These are phyloP conservation scores for Cynanchum wilfordii DNA, from an alignment of 257 asterid genomes.

Conservation along the genomic window DNA sequence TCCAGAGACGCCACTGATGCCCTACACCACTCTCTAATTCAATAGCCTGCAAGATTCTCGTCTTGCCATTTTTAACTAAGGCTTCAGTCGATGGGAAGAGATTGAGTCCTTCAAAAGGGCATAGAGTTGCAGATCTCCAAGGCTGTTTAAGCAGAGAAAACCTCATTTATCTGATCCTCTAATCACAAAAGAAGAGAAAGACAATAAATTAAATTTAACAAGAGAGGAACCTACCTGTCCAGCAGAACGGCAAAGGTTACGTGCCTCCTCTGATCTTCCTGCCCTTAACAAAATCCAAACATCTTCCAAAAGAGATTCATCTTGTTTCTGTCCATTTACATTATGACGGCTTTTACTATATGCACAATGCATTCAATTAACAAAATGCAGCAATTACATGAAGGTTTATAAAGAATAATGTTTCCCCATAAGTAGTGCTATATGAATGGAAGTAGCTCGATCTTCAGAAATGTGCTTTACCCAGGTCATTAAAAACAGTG, in stretches of 20 bases:
- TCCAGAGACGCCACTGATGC: constrained; percentile 91
- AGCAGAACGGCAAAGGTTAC: constrained; percentile 83
- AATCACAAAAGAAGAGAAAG: background rate
- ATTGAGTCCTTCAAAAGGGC: constrained; percentile 67
- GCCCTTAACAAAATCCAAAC: constrained; percentile 89
- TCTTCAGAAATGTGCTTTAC: constrained; percentile 4
- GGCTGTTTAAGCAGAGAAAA: constrained; percentile 53
- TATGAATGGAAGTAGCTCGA: background rate
- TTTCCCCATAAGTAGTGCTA: background rate
- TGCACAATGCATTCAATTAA: background rate
- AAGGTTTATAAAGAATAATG: background rate
- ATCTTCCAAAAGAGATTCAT: constrained; percentile 96
- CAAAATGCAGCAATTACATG: background rate
- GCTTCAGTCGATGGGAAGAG: constrained; percentile 77
- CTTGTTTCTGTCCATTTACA: constrained; percentile 61
- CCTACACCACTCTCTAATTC: constrained; percentile 96
- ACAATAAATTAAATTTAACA: constrained; percentile 8
- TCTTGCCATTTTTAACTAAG: constrained; percentile 74
- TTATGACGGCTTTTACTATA: constrained; percentile 2
- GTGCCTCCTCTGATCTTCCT: constrained; percentile 94
- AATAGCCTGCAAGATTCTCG: constrained; percentile 76
- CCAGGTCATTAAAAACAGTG: background rate
- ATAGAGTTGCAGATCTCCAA: constrained; percentile 97
- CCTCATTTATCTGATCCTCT: constrained; percentile 9
- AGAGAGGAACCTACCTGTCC: constrained; percentile 69